Percentiles rank a stretch among this genome's conserved stretches.
Conservation (phyloP, 805 yeast species). For the Candida tammaniensis region DNA sequence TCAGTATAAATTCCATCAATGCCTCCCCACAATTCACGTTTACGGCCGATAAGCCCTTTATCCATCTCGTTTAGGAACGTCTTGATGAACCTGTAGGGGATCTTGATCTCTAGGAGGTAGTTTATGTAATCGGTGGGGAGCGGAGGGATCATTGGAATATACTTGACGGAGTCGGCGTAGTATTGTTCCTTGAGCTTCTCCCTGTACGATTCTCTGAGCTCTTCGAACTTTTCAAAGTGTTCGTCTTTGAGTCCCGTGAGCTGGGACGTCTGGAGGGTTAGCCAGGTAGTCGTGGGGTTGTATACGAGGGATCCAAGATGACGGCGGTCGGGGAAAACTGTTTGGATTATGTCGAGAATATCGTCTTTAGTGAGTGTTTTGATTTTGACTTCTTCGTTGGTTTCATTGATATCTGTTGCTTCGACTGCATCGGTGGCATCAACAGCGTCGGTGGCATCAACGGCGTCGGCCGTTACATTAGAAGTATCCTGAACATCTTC, state of each 20-base stretch:
- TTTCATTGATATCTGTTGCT: neutral
- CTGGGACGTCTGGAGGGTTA: slow-evolving; percentile 31
- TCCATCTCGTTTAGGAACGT: slow-evolving; percentile 40
- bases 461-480: neutral
- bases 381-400: neutral
- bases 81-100: slow-evolving; percentile 46
- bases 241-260: slow-evolving; percentile 31
- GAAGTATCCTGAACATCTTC: neutral
- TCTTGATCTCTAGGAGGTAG: slow-evolving; percentile 49
- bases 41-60: slow-evolving; percentile 27
- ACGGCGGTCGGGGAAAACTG: slow-evolving; percentile 28
- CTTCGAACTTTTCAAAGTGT: slow-evolving; percentile 26
- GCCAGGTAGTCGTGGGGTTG: slow-evolving; percentile 52
- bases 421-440: neutral
- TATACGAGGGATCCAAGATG: slow-evolving; percentile 58
- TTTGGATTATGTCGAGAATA: slow-evolving; percentile 20
- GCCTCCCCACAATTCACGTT: slow-evolving; percentile 75
- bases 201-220: slow-evolving; percentile 25
- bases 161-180: slow-evolving; percentile 18
- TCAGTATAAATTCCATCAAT: slow-evolving; percentile 83
- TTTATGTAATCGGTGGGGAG: slow-evolving; percentile 36
- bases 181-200: slow-evolving; percentile 23
- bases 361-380: slow-evolving; percentile 12
- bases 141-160: slow-evolving; percentile 39
- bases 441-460: neutral